Evolutionary conservation across 169 alveolate species (phyloP).

Genomic region (Cryptosporidium felis): DNA sequence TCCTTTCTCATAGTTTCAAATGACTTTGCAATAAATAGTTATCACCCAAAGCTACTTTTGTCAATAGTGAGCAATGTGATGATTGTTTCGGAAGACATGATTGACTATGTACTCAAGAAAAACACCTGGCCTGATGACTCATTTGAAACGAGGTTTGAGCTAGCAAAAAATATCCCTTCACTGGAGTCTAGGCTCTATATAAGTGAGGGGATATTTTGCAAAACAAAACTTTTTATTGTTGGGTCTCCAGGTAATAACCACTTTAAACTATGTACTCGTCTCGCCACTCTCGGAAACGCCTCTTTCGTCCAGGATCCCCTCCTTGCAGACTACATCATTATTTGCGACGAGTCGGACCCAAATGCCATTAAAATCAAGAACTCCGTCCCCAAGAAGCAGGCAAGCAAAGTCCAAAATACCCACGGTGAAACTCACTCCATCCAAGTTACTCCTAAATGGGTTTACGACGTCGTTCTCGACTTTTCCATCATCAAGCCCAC

Average conservation of each 20-base stretch:
- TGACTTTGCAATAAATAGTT: background rate
- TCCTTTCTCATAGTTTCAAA: conserved; percentile 58
- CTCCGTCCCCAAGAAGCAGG: conserved; percentile 65
- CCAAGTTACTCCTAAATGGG: conserved; percentile 69
- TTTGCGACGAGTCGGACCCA: conserved; percentile 42
- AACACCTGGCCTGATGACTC: conserved; percentile 58
- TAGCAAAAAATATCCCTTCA: conserved; percentile 9
- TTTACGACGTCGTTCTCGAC: conserved; percentile 49
- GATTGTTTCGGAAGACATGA: conserved; percentile 59
- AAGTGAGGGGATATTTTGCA: conserved; percentile 56
- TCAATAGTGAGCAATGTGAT: conserved; percentile 60
- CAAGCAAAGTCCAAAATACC: conserved; percentile 65
- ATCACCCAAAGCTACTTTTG: conserved; percentile 54
- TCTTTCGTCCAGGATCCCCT: conserved; percentile 56
- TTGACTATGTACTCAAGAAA: conserved; percentile 20
- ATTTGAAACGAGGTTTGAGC: conserved; percentile 59
- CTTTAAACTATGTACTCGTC: conserved; percentile 45
- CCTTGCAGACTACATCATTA: conserved; percentile 51
- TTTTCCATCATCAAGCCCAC: conserved; percentile 53
- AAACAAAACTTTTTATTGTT: conserved; percentile 47
- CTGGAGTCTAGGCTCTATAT: conserved; percentile 61
- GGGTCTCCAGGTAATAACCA: conserved; percentile 39
- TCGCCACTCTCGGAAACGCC: conserved; percentile 64
- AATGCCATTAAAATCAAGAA: conserved; percentile 39
- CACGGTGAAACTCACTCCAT: conserved; percentile 68